phyloP scores from a whole-genome alignment of 2,329 filamentous ascomycete genomes.

The Epicoccum nigrum region DNA sequence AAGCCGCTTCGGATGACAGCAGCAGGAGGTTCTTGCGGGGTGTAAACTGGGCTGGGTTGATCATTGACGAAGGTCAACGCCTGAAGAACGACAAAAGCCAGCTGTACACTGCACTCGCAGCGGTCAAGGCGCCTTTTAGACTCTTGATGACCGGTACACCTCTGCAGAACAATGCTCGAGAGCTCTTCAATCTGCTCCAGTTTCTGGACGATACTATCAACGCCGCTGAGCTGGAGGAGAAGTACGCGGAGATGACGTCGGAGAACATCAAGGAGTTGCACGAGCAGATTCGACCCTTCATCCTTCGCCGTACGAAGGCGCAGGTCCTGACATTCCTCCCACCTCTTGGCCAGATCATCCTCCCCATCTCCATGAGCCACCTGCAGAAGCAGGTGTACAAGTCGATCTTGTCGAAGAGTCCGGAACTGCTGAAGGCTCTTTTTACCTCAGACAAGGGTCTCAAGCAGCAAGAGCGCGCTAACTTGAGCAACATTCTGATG shows the following conservation, averaged over 20 bases:
- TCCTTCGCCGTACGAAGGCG: conserved; percentile 81
- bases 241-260: conserved; percentile 79
- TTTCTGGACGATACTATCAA: conserved; percentile 79
- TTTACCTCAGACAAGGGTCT: conserved; percentile 68
- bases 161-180: conserved; percentile 91
- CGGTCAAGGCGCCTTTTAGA: conserved; percentile 80
- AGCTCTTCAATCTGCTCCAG: conserved; percentile 95
- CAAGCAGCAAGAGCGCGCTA: conserved; percentile 74
- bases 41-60: conserved; percentile 83
- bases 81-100: conserved; percentile 90
- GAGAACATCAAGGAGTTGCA: conserved; percentile 84
- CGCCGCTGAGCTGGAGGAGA: conserved; percentile 73
- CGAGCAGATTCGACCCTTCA: conserved; percentile 76
- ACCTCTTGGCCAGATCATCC: conserved; percentile 90
- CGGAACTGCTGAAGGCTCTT: conserved; percentile 84
- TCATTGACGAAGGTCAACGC: conserved; percentile 94
- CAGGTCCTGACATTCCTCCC: conserved; percentile 91
- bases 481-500: conserved; percentile 91
- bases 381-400: conserved; percentile 94
- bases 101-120: conserved; percentile 75
- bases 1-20: conserved; percentile 77
- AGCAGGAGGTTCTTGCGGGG: conserved; percentile 69
- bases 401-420: conserved; percentile 89
- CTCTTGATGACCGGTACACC: conserved; percentile 88
- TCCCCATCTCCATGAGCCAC: conserved; percentile 93